These are phyloP conservation scores for Geotrichum aggregatum DNA, from an alignment of 1,139 yeast species.

Conservation along the genomic window DNA sequence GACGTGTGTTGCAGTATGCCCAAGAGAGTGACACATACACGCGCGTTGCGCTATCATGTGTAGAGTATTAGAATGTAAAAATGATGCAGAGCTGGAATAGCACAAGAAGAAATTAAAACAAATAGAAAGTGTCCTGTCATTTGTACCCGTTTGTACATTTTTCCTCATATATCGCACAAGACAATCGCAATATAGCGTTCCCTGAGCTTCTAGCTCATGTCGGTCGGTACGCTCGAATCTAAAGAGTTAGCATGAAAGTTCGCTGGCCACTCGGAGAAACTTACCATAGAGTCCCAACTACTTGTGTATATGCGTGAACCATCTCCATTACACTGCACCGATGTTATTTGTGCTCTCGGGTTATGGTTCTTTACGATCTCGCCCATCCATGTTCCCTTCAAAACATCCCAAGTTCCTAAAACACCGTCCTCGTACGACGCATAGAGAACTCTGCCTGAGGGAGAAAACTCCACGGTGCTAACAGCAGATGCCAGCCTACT, in stretches of 20 bases:
- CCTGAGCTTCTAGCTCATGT: too few relatives aligned
- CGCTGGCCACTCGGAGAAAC: not conserved
- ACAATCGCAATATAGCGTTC: too few relatives aligned
- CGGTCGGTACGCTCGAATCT: not conserved
- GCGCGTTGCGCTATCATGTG: too few relatives aligned
- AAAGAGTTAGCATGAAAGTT: not conserved
- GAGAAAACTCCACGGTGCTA: conserved; percentile 66
- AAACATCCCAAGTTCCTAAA: conserved; percentile 73
- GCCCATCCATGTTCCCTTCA: conserved; percentile 64
- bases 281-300: conserved; percentile 38
- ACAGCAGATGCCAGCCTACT: conserved; percentile 38
- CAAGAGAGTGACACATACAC: too few relatives aligned
- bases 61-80: too few relatives aligned
- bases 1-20: too few relatives aligned
- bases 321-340: conserved; percentile 65
- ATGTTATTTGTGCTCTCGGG: conserved; percentile 52
- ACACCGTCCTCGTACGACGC: conserved; percentile 74
- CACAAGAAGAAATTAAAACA: too few relatives aligned
- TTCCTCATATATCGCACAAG: too few relatives aligned
- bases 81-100: too few relatives aligned
- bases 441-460: conserved; percentile 70
- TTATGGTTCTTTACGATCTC: conserved; percentile 28
- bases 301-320: conserved; percentile 48
- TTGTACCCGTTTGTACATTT: too few relatives aligned
- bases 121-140: too few relatives aligned